phyloP scores from a whole-genome alignment of 2,329 filamentous ascomycete genomes.

The Aspergillus versicolor region DNA sequence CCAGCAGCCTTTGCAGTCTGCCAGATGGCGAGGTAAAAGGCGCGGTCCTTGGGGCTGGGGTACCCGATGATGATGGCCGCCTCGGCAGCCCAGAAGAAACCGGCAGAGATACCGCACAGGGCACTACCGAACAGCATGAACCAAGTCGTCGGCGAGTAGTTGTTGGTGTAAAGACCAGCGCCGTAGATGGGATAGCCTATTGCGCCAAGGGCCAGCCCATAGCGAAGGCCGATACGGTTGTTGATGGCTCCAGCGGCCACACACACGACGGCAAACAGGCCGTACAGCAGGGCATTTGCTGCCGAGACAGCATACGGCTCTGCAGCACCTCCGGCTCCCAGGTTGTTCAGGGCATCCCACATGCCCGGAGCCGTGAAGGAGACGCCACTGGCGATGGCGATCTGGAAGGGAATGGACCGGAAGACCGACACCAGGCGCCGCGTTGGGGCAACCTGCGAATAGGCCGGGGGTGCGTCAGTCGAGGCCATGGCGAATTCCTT shows the following conservation, averaged over 20 bases:
- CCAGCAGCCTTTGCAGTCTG: slow-evolving; percentile 14
- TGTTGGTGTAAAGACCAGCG: slow-evolving; percentile 13
- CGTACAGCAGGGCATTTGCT: slow-evolving; percentile 10
- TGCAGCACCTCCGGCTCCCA: slow-evolving; percentile 14
- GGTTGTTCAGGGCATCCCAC: slow-evolving; percentile 15
- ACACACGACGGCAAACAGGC: slow-evolving; percentile 12
- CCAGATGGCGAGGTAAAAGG: slow-evolving; percentile 12
- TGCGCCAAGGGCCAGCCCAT: slow-evolving; percentile 6
- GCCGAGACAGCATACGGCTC: slow-evolving; percentile 14
- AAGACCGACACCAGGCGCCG: not conserved
- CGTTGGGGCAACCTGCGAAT: not conserved
- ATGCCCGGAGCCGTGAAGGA: slow-evolving; percentile 14
- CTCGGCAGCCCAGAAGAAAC: slow-evolving; percentile 14
- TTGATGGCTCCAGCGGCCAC: slow-evolving; percentile 14
- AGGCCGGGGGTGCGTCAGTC: not conserved
- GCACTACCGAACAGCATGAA: slow-evolving; percentile 14
- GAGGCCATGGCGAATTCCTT: not conserved
- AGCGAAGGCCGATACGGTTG: slow-evolving; percentile 14
- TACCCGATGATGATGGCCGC: slow-evolving; percentile 16
- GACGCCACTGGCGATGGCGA: slow-evolving; percentile 15
- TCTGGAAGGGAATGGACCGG: slow-evolving; percentile 14
- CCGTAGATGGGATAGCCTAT: slow-evolving; percentile 15
- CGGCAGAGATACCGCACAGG: slow-evolving; percentile 11
- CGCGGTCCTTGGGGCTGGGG: slow-evolving; percentile 12
- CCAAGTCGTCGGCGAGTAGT: slow-evolving; percentile 12